Evolutionary conservation across 805 yeast genomes (phyloP), one percentile per base, ranked within the genome.

Genomic region (Wickerhamiella sergipiensis): DNA sequence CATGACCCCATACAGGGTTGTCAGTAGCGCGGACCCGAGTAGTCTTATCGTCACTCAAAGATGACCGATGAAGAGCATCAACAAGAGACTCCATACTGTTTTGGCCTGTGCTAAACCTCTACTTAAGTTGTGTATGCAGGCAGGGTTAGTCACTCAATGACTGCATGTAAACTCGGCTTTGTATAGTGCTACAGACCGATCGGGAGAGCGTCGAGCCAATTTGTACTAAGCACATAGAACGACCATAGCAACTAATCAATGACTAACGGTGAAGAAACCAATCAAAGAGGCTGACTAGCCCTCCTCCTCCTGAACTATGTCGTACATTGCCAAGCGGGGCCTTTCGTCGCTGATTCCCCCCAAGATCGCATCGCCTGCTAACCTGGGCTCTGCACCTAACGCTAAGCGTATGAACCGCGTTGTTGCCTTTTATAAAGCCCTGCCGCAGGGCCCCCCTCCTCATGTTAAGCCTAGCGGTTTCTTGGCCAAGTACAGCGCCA

Each of bases 261-360:
- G 26, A 24, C 36, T 13, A 13, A 9, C 36, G 36, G 15, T 3
- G 9, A 6, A n/a, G 40, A 36, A 22, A 43, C 46, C 46, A 43
- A 43, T 43, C 46, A 43, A 22, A 22, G 43, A 22, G 43, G 46
- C 46, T 43, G 46, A 43, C 46, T 23, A 43, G 31, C 10, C 19
- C 22, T 43, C 46, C 31, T 23, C 9, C 24, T 29, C 43, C 39
- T 44, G 19, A 46, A 57, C 52, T 50, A 86, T 85, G 94, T 84
- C 92, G 65, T 84, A 81, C 75, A 76, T 88, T 71, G 76, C 81
- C 66, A 89, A 85, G 82, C 89, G 98, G 75, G 83, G 83, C 63
- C 78, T 90, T 70, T 88, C 97, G 59, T 84, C 97, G 65, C 78
- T 90, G 75, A 89, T 90, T 67, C 98, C 98, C 63, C 98, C 98